A percentile compares a stretch with the other conserved stretches of the same genome.
phyloP scores from a whole-genome alignment of 257 asterid genomes.

The Nicotiana otophora region DNA sequence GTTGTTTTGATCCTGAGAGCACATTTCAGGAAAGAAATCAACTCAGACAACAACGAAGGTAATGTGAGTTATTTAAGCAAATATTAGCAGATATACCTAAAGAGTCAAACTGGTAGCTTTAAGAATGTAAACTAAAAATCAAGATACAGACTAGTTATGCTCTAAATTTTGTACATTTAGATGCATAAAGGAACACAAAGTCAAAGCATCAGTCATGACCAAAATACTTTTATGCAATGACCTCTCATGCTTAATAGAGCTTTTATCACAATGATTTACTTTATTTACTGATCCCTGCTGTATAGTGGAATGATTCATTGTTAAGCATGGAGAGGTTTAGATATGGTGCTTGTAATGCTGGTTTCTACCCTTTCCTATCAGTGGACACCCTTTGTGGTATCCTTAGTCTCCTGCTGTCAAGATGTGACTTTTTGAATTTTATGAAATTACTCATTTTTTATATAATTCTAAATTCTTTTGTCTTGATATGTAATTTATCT shows the following conservation, averaged over 20 bases:
- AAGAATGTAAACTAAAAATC: not conserved
- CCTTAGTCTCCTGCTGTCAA: not conserved
- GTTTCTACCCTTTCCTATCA: not conserved
- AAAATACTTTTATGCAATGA: not conserved
- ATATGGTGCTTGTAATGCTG: not conserved
- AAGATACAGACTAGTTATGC: not conserved
- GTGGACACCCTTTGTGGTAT: not conserved
- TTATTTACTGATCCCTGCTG: not conserved
- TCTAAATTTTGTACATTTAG: not conserved
- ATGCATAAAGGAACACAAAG: not conserved
- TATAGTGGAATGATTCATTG: not conserved
- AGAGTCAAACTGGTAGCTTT: not conserved
- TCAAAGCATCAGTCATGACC: not conserved
- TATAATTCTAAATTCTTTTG: not conserved
- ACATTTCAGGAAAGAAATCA: slow-evolving; percentile 63
- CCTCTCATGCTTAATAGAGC: not conserved
- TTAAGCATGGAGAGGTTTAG: not conserved
- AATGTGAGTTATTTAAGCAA: slow-evolving; percentile 20
- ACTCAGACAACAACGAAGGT: slow-evolving; percentile 69
- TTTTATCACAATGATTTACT: not conserved
- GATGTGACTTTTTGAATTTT: not conserved
- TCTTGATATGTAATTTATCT: not conserved
- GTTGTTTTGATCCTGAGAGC: slow-evolving; percentile 91
- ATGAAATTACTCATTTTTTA: not conserved
- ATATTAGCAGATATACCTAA: not conserved